These are phyloP conservation scores for Sclerotinia subarctica DNA, from an alignment of 2,329 filamentous ascomycete species.

Conservation along the genomic window DNA sequence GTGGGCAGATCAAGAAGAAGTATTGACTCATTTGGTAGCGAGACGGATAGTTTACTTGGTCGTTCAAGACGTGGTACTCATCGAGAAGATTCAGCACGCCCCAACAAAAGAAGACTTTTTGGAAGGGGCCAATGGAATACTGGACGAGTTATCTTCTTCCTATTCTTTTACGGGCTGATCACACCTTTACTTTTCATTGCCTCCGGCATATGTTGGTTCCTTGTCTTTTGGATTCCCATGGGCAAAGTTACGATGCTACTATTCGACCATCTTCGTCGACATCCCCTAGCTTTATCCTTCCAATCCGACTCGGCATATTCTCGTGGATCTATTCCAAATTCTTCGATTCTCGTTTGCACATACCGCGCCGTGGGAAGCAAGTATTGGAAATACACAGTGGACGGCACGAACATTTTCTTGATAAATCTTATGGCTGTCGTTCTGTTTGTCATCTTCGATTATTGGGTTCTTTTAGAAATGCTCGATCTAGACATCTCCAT, in stretches of 20 bases:
- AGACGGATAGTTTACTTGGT: slow-evolving; percentile 86
- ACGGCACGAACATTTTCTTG: slow-evolving; percentile 97
- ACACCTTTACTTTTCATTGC: slow-evolving; percentile 82
- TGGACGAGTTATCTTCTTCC: slow-evolving; percentile 90
- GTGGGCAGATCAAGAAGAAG: slow-evolving; percentile 84
- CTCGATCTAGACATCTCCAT: slow-evolving; percentile 67
- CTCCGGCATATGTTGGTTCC: slow-evolving; percentile 86
- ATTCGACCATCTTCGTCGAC: slow-evolving; percentile 85
- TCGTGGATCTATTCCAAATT: slow-evolving; percentile 68
- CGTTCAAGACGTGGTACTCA: slow-evolving; percentile 52
- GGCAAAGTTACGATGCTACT: slow-evolving; percentile 88
- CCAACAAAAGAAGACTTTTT: slow-evolving; percentile 80
- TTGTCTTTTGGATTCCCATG: slow-evolving; percentile 99
- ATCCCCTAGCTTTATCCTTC: slow-evolving; percentile 89
- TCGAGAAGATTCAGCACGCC: slow-evolving; percentile 42
- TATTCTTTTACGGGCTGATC: slow-evolving; percentile 92
- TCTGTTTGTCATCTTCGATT: slow-evolving; percentile 92
- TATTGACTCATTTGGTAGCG: slow-evolving; percentile 73
- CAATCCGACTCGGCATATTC: slow-evolving; percentile 79
- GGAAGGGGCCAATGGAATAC: slow-evolving; percentile 94
- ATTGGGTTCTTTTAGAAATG: slow-evolving; percentile 68
- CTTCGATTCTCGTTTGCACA: slow-evolving; percentile 89
- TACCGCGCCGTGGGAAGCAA: slow-evolving; percentile 91
- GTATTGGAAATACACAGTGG: slow-evolving; percentile 99
- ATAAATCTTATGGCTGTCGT: slow-evolving; percentile 95